These are phyloP conservation scores for Aspergillus ochraceoroseus DNA, from an alignment of 2,329 filamentous ascomycete species.

Conservation along the genomic window DNA sequence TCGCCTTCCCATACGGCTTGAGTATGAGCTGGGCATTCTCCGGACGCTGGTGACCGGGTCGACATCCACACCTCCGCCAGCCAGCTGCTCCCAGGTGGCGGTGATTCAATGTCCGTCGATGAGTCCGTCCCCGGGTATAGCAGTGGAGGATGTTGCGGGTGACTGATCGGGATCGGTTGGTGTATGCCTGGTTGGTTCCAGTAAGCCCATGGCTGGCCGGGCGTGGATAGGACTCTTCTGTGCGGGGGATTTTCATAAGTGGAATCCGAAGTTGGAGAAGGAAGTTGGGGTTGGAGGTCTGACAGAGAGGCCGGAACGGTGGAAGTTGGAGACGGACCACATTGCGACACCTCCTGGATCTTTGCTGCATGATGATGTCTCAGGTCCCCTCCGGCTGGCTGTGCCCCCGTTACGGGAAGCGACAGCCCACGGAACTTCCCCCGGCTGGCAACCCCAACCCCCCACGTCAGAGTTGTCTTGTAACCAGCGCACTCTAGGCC, in stretches of 20 bases:
- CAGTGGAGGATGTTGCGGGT: not conserved
- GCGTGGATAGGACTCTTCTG: not conserved
- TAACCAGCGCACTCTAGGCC: conserved; percentile 93
- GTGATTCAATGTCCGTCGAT: conserved; percentile 2
- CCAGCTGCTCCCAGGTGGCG: not conserved
- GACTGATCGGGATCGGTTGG: not conserved
- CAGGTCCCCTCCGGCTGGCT: conserved; percentile 28
- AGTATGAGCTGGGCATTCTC: not conserved
- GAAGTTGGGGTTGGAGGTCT: not conserved
- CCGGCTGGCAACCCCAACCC: conserved; percentile 88
- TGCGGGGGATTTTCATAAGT: conserved; percentile 8
- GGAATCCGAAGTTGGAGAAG: conserved; percentile 13
- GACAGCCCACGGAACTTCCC: conserved; percentile 90
- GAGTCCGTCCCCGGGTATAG: conserved; percentile 3
- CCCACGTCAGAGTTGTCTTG: conserved; percentile 95
- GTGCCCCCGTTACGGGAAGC: conserved; percentile 55
- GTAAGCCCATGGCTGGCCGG: not conserved
- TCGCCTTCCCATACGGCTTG: conserved; percentile 2
- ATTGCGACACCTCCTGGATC: conserved; percentile 1
- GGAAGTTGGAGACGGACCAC: too few species aligned
- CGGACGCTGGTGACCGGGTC: conserved; percentile 2
- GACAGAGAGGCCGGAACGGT: not conserved
- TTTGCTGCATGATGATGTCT: conserved; percentile 12
- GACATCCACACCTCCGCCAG: not conserved
- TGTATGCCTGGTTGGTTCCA: conserved; percentile 2